Evolutionary conservation across 495 filamentous ascomycete genomes (phyloP), one percentile per base, ranked within the genome.

Genomic region (Aspergillus indologenus): DNA sequence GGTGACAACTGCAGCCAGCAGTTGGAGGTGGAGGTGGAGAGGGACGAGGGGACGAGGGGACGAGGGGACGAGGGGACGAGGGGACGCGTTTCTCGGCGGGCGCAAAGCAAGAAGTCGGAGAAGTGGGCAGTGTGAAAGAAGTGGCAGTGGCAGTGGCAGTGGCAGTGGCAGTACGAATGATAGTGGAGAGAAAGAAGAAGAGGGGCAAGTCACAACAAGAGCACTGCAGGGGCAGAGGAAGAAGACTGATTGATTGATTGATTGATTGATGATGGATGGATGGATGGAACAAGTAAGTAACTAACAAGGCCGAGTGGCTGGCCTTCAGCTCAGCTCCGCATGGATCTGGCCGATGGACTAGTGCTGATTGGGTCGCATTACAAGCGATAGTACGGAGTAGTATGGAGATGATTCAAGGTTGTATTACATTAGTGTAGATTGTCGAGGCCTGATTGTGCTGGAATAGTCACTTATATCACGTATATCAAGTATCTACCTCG

Each of bases 41-140:
- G 5, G 34, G 34, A n/a, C n/a, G n/a, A n/a, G n/a, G n/a, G n/a
- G n/a, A n/a, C n/a, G n/a, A n/a, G n/a, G n/a, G n/a, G n/a, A n/a
- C n/a, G n/a, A n/a, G n/a, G n/a, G n/a, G n/a, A n/a, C n/a, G n/a
- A n/a, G n/a, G n/a, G n/a, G n/a, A n/a, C n/a, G n/a, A n/a, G n/a
- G n/a, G n/a, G n/a, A 40, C 34, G 34, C 34, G 34, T 40, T 40
- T 40, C 34, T 40, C 7, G 34, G 34, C 34, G 34, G 34, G 34
- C 34, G 34, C 34, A 40, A 40, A 40, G 59, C 48, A 61, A 61
- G 59, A 54, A 61, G 59, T 9, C 21, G 31, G 7, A n/a, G 15
- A 49, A 14, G 22, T 29, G 26, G 26, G 12, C 34, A 40, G 34
- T 3, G 34, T 40, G 34, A 11, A 24, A 57, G 59, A 53, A 57